Base-by-base conservation (phyloP, 2,329 filamentous ascomycete species). In the Mollisia scopiformis region DNA sequence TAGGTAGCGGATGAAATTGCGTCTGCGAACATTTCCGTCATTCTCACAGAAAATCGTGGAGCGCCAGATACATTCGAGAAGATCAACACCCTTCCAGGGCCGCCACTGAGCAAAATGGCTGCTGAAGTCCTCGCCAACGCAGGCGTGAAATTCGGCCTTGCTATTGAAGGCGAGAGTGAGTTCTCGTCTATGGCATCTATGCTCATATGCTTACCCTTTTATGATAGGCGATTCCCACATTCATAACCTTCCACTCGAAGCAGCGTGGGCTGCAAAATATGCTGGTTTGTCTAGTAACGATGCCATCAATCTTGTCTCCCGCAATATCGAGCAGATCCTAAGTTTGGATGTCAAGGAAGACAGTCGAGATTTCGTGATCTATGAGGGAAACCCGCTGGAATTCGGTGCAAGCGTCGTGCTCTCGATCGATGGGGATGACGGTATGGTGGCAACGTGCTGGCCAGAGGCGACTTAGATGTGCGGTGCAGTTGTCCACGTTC, bases 361-460 rank as follows among this genome's bases (percentile, higher is more conserved):
- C 28, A 66, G 71, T 16, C 69, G 62, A 41, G 78, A 80, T 59
- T 67, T 79, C 39, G 78, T 80, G 11, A 62, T 80, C 13, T 80
- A 73, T 67, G 78, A 80, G 63, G 77, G 77, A 5, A 73, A 74
- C 65, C 78, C 78, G n/a, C 62, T 80, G 43, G 69, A 75, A 57
- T 76, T 72, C 49, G 75, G 76, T 5, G 77, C 73, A 1, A 77
- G 74, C 35, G 76, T 77, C 28, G 75, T 75, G 10, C 52, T 79
- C n/a, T 68, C 70, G 11, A 69, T 78, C 55, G 70, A 71, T 13
- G 65, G 68, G n/a, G 67, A 65, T 11, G 66, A 69, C 25, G 68
- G 64, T 6, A 68, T 69, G 13, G 68, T 71, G 46, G 59, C 74
- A 43, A 70, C 70, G 51, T 78, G 77, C 59, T 77, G 72, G 66